These are phyloP conservation scores for Penicillium canariense DNA, from an alignment of 495 filamentous ascomycete species.

Conservation along the genomic window DNA sequence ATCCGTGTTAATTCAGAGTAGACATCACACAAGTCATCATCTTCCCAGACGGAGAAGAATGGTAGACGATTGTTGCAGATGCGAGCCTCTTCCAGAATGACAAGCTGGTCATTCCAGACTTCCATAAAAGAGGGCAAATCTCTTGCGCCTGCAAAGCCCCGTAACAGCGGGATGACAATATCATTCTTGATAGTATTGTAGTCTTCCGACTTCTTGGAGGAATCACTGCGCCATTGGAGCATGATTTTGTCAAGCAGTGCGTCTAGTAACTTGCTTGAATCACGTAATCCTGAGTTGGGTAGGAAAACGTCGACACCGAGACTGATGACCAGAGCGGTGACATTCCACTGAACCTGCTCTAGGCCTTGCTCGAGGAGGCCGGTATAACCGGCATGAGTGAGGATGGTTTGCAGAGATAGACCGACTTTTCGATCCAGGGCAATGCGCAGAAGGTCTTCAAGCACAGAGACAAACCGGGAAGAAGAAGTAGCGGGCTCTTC, in stretches of 20 bases:
- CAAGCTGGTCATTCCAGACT: constrained; percentile 63
- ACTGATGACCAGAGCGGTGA: constrained; percentile 59
- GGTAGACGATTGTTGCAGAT: constrained; percentile 26
- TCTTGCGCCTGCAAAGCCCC: constrained; percentile 61
- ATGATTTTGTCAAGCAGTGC: constrained; percentile 42
- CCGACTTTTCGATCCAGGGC: constrained; percentile 40
- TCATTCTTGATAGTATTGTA: constrained; percentile 37
- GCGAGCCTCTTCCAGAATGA: constrained; percentile 40
- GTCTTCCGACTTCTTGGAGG: constrained; percentile 8
- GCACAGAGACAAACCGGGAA: constrained; percentile 33
- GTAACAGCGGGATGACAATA: constrained; percentile 57
- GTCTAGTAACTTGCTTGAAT: constrained; percentile 40
- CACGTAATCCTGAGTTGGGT: constrained; percentile 46
- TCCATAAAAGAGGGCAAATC: constrained; percentile 65
- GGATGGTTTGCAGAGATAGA: constrained; percentile 43
- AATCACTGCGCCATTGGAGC: constrained; percentile 33
- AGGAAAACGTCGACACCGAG: constrained; percentile 71
- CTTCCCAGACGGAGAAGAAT: constrained; percentile 56
- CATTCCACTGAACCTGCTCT: constrained; percentile 54
- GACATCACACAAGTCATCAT: constrained; percentile 52
- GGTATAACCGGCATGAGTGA: constrained; percentile 45
- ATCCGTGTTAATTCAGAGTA: constrained; percentile 39
- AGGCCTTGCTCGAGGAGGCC: constrained; percentile 39
- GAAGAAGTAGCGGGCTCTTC: constrained; percentile 29
- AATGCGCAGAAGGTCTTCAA: constrained; percentile 46